Evolutionary conservation across 2,329 filamentous ascomycete genomes (phyloP).

Genomic region (Aspergillus ustus): DNA sequence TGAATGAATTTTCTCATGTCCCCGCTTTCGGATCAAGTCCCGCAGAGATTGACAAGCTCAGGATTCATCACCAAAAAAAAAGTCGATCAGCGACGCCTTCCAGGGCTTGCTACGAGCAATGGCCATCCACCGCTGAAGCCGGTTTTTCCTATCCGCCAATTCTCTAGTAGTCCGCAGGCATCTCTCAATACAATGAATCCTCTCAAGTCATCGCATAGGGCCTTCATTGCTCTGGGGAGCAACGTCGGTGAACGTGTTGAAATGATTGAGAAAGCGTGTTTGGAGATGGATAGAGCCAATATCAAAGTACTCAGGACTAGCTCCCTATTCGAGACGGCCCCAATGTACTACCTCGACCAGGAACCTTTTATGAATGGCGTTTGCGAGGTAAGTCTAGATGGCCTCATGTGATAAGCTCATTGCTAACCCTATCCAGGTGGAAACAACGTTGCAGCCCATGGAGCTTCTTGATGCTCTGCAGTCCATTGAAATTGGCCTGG

Average conservation of each 20-base stretch:
- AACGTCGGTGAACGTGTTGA: slow-evolving; percentile 85
- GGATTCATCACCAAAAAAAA: background rate
- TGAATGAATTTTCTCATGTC: background rate
- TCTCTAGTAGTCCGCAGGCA: slow-evolving; percentile 18
- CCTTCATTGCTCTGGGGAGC: slow-evolving; percentile 88
- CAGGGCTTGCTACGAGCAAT: background rate
- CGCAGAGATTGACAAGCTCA: background rate
- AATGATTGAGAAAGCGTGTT: slow-evolving; percentile 84
- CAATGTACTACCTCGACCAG: slow-evolving; percentile 95
- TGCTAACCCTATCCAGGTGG: slow-evolving; percentile 61
- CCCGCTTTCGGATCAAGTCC: background rate
- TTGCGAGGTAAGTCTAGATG: slow-evolving; percentile 71
- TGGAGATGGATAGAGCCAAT: slow-evolving; percentile 72
- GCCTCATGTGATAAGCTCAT: background rate
- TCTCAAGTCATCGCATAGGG: slow-evolving; percentile 46
- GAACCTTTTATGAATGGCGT: slow-evolving; percentile 88
- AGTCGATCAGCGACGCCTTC: slow-evolving; percentile 1
- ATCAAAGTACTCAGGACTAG: slow-evolving; percentile 81
- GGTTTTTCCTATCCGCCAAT: slow-evolving; percentile 4
- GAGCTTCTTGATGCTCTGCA: slow-evolving; percentile 81
- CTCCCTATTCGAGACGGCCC: slow-evolving; percentile 88
- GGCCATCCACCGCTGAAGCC: slow-evolving; percentile 14
- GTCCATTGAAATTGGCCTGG: slow-evolving; percentile 77
- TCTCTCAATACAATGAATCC: slow-evolving; percentile 26
- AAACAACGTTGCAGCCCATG: slow-evolving; percentile 76